Base-by-base conservation (phyloP, 495 filamentous ascomycete species). In the Parmelia sp. region DNA sequence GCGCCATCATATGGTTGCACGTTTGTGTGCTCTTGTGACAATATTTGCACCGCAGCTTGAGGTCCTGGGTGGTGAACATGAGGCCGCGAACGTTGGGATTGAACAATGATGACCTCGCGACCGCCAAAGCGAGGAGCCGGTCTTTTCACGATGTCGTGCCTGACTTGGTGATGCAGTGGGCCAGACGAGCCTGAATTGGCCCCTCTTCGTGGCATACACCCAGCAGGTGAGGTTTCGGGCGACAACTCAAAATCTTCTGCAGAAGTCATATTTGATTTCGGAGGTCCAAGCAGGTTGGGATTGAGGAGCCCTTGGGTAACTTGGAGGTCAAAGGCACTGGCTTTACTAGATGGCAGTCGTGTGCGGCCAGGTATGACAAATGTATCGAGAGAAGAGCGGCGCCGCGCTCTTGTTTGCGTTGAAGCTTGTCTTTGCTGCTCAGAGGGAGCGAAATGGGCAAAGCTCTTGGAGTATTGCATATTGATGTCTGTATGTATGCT, bases 281-380 rank as follows among this genome's bases (percentile, higher is more conserved):
- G 49, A 33, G 45, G 36, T 31, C 55, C 27, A 49, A 39, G 58
- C 40, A 58, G 49, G 29, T 33, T 51, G 31, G 63, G 47, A 21
- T 64, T 60, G 45, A 71, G 68, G 56, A 71, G 63, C 19, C 45
- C 60, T 37, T 71, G 69, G 25, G 70, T 66, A 23, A 71, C 63
- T 27, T 66, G 65, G 12, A 71, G 27, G 47, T 70, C 69, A 17
- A 61, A 51, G 7, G 51, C 15, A 45, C 64, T 61, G 11, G 69
- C 49, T n/a, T 60, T 61, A 23, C 58, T 62, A 9, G 69, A 70
- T 29, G 69, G 67, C 39, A 70, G 15, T 27, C 69, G 44, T 57
- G 61, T 61, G 29, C 67, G 61, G 36, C 67, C 64, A 14, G 67
- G 64, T 55, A 66, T 66, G 49, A 64, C 25, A 23, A 69, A 63